Percentiles rank a stretch among this genome's conserved stretches.
Conservation (phyloP, 768 basidiomycete species). For the Lyophyllum atratum region DNA sequence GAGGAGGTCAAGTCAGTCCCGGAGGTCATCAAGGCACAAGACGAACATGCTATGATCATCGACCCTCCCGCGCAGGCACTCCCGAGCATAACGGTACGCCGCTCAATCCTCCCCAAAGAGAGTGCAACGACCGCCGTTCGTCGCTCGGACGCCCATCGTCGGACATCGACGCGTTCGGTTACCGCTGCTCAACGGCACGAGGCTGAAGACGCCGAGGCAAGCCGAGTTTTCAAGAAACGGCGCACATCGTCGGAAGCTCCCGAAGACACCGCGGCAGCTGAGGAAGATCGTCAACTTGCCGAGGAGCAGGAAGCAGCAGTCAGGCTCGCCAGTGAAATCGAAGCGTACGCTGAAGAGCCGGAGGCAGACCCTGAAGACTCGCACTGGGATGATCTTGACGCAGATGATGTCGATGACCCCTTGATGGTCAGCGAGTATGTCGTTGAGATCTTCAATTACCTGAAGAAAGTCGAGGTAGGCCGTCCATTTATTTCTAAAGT, state of each 20-base stretch:
- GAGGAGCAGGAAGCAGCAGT: constrained; percentile 48
- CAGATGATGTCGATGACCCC: constrained; percentile 90
- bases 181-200: constrained; percentile 26
- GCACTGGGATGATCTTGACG: constrained; percentile 90
- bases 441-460: constrained; percentile 88
- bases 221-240: constrained; percentile 71
- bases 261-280: constrained; percentile 35
- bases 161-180: constrained; percentile 23
- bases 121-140: constrained; percentile 22
- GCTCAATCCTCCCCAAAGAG: constrained; percentile 36
- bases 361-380: constrained; percentile 70
- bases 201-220: constrained; percentile 58
- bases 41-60: constrained; percentile 58
- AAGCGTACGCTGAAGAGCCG: constrained; percentile 49
- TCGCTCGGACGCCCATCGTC: constrained; percentile 24
- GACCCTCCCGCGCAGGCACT: constrained; percentile 43
- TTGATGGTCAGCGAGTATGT: constrained; percentile 98
- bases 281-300: constrained; percentile 38
- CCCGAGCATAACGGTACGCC: constrained; percentile 42
- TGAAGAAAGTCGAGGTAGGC: constrained; percentile 84
- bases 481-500: background rate
- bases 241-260: constrained; percentile 68
- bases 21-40: constrained; percentile 24
- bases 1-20: constrained; percentile 32
- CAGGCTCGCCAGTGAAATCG: constrained; percentile 50